A percentile compares a stretch with the other conserved stretches of the same genome.
phyloP scores from a whole-genome alignment of 148 eudicot genomes.

The Amaranthus palmeri region DNA sequence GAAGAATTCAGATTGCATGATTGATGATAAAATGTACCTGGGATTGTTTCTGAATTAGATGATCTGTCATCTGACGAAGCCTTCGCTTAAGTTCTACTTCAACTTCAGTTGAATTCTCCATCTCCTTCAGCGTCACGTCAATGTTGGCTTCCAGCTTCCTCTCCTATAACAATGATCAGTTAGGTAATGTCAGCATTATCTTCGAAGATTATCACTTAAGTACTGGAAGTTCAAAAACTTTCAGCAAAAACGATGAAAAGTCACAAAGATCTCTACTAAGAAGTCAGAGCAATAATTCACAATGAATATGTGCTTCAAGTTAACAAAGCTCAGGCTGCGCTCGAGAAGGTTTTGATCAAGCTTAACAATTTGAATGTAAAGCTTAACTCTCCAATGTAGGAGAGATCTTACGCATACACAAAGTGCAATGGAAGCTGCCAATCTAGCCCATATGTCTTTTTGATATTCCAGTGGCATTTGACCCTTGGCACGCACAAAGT shows the following conservation, averaged over 20 bases:
- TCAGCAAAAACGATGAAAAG: background rate
- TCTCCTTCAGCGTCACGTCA: conserved; percentile 53
- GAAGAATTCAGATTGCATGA: conserved; percentile 13
- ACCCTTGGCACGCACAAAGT: no score
- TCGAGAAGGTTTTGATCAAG: no score
- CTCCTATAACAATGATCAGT: conserved; percentile 37
- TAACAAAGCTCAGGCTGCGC: no score
- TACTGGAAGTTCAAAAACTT: background rate
- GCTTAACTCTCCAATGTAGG: no score
- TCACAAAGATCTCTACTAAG: background rate
- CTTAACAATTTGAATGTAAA: no score
- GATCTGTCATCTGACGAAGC: conserved; percentile 92
- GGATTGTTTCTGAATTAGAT: conserved; percentile 91
- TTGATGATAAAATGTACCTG: conserved; percentile 40
- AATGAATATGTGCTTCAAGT: no score
- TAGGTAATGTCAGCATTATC: background rate
- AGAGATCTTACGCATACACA: no score
- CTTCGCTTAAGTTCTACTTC: conserved; percentile 82
- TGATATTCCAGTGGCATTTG: no score
- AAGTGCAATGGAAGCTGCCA: no score
- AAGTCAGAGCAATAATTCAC: no score
- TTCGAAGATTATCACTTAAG: background rate
- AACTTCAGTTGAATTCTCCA: conserved; percentile 73
- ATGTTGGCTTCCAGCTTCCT: conserved; percentile 58
- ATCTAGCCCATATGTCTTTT: no score